A percentile compares a stretch with the other conserved stretches of the same genome.
Evolutionary conservation across 495 filamentous ascomycete genomes (phyloP).

Genomic region (Astrothelium macrocarpum): DNA sequence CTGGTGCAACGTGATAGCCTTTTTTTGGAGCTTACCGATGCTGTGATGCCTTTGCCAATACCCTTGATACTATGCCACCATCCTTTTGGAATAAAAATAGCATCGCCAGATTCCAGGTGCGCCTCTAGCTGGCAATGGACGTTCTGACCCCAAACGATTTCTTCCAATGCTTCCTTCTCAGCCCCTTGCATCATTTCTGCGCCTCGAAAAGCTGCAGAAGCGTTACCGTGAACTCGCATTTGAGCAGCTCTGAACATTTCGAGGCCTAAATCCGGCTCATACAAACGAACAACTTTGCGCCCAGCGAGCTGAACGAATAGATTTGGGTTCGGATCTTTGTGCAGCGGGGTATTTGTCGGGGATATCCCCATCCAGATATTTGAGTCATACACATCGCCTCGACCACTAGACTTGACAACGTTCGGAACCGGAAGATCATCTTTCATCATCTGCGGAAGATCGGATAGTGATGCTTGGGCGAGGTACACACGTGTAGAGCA

Average conservation of each 20-base stretch:
- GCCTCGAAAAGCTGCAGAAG: constrained; percentile 54
- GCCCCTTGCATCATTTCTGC: constrained; percentile 87
- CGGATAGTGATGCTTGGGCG: constrained; percentile 64
- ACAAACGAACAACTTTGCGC: constrained; percentile 61
- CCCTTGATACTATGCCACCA: constrained; percentile 97
- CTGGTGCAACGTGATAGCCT: constrained; percentile 11
- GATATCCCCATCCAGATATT: constrained; percentile 83
- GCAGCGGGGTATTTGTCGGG: constrained; percentile 79
- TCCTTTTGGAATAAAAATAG: constrained; percentile 76
- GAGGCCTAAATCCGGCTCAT: constrained; percentile 51
- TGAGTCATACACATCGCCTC: constrained; percentile 70
- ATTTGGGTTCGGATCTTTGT: constrained; percentile 91
- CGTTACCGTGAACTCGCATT: constrained; percentile 30
- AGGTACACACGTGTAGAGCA: constrained; percentile 52
- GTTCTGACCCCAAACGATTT: constrained; percentile 55
- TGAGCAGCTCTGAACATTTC: constrained; percentile 51
- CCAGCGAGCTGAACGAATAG: constrained; percentile 77
- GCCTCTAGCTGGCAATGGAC: constrained; percentile 40
- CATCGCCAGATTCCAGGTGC: constrained; percentile 55
- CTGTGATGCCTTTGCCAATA: constrained; percentile 51
- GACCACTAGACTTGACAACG: constrained; percentile 50
- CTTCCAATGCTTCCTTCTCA: constrained; percentile 56
- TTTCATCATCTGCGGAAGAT: constrained; percentile 51
- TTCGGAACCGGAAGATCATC: constrained; percentile 60
- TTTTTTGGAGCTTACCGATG: constrained; percentile 46